Percentiles rank a stretch among this genome's conserved stretches.
Conservation (phyloP, 345 rosid species). For the Citrus sp. region DNA sequence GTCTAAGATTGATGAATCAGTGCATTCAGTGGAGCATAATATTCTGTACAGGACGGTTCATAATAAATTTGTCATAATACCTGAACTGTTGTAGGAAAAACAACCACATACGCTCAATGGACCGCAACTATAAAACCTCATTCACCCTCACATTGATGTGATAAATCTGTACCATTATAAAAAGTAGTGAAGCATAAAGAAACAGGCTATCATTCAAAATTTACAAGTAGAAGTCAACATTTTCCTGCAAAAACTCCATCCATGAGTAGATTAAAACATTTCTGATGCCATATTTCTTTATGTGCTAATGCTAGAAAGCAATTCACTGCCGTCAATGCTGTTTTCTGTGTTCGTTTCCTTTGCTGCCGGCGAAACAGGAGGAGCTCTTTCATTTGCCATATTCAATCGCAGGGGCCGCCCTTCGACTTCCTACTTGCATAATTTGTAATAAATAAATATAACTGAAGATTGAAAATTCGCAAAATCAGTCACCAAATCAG, state of each 20-base stretch:
- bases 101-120: background rate
- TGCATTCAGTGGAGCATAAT: background rate
- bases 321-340: slow-evolving; percentile 42
- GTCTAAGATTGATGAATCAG: background rate
- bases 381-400: slow-evolving; percentile 55
- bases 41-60: background rate
- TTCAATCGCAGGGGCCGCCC: slow-evolving; percentile 82
- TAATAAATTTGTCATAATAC: background rate
- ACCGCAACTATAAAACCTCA: background rate
- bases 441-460: background rate
- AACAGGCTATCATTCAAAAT: background rate
- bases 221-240: background rate
- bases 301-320: slow-evolving; percentile 45
- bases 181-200: background rate
- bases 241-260: background rate
- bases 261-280: background rate
- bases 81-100: background rate
- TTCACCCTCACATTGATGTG: background rate
- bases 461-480: background rate
- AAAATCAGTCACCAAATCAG: background rate
- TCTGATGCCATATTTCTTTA: slow-evolving; percentile 14
- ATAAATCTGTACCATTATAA: slow-evolving; percentile 5
- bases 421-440: slow-evolving; percentile 69
- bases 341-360: slow-evolving; percentile 20
- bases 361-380: slow-evolving; percentile 19